These are phyloP conservation scores for Ogataea pignaliae DNA, from an alignment of 805 yeast genomes.

Conservation along the genomic window DNA sequence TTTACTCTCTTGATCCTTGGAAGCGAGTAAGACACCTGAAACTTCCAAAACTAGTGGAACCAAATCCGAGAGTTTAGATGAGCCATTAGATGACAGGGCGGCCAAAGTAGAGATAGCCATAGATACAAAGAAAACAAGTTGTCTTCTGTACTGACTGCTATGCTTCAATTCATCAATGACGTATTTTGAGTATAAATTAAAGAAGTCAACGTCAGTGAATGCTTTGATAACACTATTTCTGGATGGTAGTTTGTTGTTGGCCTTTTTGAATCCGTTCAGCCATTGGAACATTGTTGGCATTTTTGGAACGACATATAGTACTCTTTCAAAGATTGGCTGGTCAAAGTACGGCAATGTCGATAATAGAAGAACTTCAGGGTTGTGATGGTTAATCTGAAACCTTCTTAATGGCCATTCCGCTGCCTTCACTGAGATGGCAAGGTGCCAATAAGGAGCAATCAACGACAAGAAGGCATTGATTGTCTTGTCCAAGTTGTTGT, in stretches of 20 bases:
- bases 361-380: conserved; percentile 66
- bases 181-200: conserved; percentile 60
- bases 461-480: conserved; percentile 70
- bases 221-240: conserved; percentile 65
- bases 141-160: conserved; percentile 58
- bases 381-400: conserved; percentile 77
- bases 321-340: conserved; percentile 66
- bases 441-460: conserved; percentile 69
- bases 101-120: conserved; percentile 65
- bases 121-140: conserved; percentile 76
- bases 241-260: conserved; percentile 53
- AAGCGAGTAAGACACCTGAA: conserved; percentile 49
- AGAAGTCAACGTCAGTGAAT: conserved; percentile 65
- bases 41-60: conserved; percentile 57
- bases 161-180: conserved; percentile 45
- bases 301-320: conserved; percentile 64
- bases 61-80: conserved; percentile 40
- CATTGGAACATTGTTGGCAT: conserved; percentile 81
- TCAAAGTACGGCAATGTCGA: conserved; percentile 78
- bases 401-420: conserved; percentile 95
- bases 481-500: conserved; percentile 68
- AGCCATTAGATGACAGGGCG: conserved; percentile 43
- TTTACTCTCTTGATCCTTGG: conserved; percentile 56
- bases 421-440: conserved; percentile 74
- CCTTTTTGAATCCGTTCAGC: conserved; percentile 60